Evolutionary conservation across 1,284 basidiomycete genomes (phyloP).

Genomic region (Kwoniella shivajii): DNA sequence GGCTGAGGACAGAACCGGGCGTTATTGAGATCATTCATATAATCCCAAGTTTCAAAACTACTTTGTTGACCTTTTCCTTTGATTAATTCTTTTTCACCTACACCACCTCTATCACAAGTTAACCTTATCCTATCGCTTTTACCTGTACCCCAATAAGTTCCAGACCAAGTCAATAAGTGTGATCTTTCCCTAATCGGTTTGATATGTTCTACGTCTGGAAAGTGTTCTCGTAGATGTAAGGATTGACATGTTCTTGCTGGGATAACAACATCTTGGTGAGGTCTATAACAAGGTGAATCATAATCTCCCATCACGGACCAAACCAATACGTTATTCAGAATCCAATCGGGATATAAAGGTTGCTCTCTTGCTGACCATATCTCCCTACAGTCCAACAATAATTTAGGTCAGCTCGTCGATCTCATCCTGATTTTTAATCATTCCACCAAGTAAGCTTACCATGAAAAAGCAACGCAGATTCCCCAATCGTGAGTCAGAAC

Average conservation of each 20-base stretch:
- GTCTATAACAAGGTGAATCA: conserved; percentile 51
- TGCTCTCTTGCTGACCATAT: conserved; percentile 47
- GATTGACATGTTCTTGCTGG: conserved; percentile 50
- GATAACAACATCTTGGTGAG: conserved; percentile 53
- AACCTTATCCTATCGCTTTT: conserved; percentile 48
- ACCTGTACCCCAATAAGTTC: conserved; percentile 55
- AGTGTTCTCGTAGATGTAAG: conserved; percentile 36
- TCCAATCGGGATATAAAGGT: conserved; percentile 43
- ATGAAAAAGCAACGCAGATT: conserved; percentile 50
- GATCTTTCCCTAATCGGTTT: conserved; percentile 42
- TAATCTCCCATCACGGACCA: conserved; percentile 54
- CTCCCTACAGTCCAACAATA: conserved; percentile 28
- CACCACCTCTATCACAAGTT: conserved; percentile 48
- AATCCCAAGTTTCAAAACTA: conserved; percentile 46
- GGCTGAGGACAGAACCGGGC: conserved; percentile 56
- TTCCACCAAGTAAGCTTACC: no score
- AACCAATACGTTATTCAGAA: conserved; percentile 47
- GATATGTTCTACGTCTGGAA: conserved; percentile 36
- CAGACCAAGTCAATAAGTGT: conserved; percentile 46
- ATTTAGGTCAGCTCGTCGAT: not conserved
- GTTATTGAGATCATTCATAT: conserved; percentile 52
- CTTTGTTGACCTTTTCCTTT: conserved; percentile 43
- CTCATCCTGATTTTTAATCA: no score
- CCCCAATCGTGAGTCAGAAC: conserved; percentile 58
- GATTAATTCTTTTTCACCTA: conserved; percentile 43